Base-by-base conservation (phyloP, 345 rosid genomes). In the Dimocarpus longan region DNA sequence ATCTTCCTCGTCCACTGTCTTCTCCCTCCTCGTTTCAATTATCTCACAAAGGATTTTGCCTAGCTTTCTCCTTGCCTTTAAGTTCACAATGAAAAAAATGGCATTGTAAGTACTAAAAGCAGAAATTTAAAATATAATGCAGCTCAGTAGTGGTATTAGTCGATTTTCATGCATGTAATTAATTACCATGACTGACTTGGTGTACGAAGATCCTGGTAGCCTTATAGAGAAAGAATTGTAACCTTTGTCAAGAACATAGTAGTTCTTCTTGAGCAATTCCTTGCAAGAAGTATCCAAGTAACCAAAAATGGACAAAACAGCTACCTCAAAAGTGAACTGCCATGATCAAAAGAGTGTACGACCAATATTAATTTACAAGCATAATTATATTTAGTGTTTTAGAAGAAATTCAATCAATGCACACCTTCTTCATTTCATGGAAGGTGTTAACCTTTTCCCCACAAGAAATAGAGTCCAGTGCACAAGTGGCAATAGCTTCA, bases 361-460 rank as follows among this genome's bases (percentile, higher is more conserved):
- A 50, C 28, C 26, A 40, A n/a, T 59, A 6, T 26, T 26, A 26
- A 1, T 28, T 37, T 12, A 3, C 3, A 8, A 48, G 44, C 52
- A 67, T n/a, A 10, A 21, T 1, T 11, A 46, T 10, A 5, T 42
- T 19, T 39, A 21, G 3, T 10, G 32, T 8, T 42, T 42, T 50
- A 48, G 16, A 37, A 15, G 21, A 11, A 71, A 19, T 59, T 2
- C 43, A 60, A 50, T 13, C 4, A 70, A 32, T 32, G 37, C 6
- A 68, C 83, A 89, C 92, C 75, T 84, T 84, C 78, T 89, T 89
- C 85, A 87, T 81, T 72, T 87, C 88, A 21, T 73, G 85, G 76
- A 81, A 87, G 2, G 92, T 89, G 87, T 79, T 87, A 68, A 85
- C 59, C 69, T 66, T 28, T 43, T 67, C 40, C 65, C 88, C 80